Percentiles rank a stretch among this genome's conserved stretches.
phyloP scores from a whole-genome alignment of 306 rosid genomes.

The Cicer cuneatum region DNA sequence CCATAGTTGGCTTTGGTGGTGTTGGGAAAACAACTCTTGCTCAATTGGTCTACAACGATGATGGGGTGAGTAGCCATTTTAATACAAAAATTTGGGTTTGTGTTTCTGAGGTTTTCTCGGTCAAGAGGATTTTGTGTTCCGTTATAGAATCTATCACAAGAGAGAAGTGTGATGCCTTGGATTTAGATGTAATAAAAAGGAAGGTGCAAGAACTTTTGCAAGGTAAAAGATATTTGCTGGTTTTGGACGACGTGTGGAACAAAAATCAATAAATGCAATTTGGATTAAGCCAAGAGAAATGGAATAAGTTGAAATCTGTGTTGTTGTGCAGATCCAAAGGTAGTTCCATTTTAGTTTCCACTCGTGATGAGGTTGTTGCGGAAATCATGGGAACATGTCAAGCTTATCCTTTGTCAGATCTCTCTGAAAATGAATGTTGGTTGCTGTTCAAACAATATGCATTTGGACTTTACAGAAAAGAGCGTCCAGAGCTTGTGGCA shows the following conservation, averaged over 20 bases:
- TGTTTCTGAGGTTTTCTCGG: conserved; percentile 4
- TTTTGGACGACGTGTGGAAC: conserved; percentile 10
- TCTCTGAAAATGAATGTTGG: neutral
- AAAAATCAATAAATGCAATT: neutral
- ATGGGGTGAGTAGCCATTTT: neutral
- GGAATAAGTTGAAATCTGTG: neutral
- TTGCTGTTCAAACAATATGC: neutral
- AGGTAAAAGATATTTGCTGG: neutral
- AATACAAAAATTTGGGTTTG: neutral
- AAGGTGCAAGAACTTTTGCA: neutral
- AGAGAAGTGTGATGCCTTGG: neutral
- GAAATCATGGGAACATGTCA: neutral
- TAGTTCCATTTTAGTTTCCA: neutral
- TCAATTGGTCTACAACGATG: conserved; percentile 24
- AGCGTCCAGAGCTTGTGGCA: neutral
- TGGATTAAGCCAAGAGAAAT: neutral
- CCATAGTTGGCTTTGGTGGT: conserved; percentile 2
- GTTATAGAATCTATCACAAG: neutral
- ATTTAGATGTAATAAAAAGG: neutral
- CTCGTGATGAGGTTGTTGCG: neutral
- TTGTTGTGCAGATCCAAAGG: neutral
- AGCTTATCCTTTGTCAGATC: neutral
- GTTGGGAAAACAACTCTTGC: conserved; percentile 8
- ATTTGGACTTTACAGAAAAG: neutral
- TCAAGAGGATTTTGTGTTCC: neutral